These are phyloP conservation scores for Colletotrichum tropicale DNA, from an alignment of 2,329 filamentous ascomycete genomes.

Conservation along the genomic window DNA sequence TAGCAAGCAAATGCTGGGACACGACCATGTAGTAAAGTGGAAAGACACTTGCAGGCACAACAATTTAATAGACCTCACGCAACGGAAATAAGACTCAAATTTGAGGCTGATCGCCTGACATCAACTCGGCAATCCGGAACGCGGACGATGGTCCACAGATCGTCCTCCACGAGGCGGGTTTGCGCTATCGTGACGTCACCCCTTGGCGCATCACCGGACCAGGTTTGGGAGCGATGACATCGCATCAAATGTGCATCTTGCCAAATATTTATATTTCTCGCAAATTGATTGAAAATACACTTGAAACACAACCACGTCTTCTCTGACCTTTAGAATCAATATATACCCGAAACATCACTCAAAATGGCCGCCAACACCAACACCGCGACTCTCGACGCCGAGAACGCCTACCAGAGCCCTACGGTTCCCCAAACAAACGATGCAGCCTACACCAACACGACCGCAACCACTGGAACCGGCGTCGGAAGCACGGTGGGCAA, in stretches of 20 bases:
- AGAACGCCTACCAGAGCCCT: neutral
- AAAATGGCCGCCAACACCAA: conserved; percentile 6
- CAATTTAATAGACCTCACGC: too few relatives aligned
- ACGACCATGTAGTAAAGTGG: too few relatives aligned
- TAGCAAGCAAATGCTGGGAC: too few relatives aligned
- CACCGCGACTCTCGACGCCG: neutral
- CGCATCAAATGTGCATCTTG: neutral
- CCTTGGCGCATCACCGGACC: conserved; percentile 12
- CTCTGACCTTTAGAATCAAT: neutral
- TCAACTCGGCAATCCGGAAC: neutral
- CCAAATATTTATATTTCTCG: neutral
- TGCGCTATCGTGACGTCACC: conserved; percentile 20
- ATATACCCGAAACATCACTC: neutral
- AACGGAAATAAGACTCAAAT: neutral
- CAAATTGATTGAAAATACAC: accelerated
- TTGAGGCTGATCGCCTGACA: neutral
- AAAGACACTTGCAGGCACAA: too few relatives aligned
- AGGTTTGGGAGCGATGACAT: neutral
- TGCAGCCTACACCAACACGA: neutral
- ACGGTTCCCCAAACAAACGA: neutral
- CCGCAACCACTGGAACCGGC: neutral
- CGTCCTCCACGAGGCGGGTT: neutral
- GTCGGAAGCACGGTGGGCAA: neutral
- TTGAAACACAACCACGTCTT: neutral
- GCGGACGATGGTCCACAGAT: neutral